Percentiles rank a stretch among this genome's conserved stretches.
phyloP scores from a whole-genome alignment of 2,329 filamentous ascomycete genomes.

The Lomentospora prolificans region DNA sequence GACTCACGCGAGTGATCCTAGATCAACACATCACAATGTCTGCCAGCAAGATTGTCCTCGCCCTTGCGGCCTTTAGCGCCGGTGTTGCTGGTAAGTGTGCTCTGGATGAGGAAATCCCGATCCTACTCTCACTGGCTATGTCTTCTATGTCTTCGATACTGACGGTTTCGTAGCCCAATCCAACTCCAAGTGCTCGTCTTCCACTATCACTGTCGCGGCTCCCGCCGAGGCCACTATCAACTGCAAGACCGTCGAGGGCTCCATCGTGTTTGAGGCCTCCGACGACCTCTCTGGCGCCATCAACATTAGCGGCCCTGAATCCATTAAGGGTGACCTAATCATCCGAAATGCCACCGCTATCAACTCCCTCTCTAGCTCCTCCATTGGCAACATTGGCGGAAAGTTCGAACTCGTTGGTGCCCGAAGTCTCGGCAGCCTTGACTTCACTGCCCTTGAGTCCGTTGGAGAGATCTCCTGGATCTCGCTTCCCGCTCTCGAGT shows the following conservation, averaged over 20 bases:
- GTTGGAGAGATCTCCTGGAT: slow-evolving; percentile 62
- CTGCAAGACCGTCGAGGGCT: slow-evolving; percentile 57
- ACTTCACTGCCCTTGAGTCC: slow-evolving; percentile 52
- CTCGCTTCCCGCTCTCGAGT: slow-evolving; percentile 54
- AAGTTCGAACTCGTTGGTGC: slow-evolving; percentile 61
- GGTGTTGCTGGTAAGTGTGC: slow-evolving; percentile 31
- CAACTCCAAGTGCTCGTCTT: slow-evolving; percentile 15
- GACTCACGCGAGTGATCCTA: no score
- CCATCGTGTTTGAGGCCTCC: slow-evolving; percentile 30
- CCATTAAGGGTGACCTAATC: slow-evolving; percentile 48
- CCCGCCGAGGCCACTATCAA: slow-evolving; percentile 50
- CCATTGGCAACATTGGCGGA: slow-evolving; percentile 56
- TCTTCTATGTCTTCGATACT: neutral
- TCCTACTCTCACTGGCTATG: no score
- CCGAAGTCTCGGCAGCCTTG: slow-evolving; percentile 58
- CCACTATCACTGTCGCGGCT: slow-evolving; percentile 46
- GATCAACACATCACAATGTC: slow-evolving; percentile 30
- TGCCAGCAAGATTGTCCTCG: slow-evolving; percentile 33
- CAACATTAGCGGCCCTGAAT: slow-evolving; percentile 47
- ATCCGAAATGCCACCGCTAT: slow-evolving; percentile 48
- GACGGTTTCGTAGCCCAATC: neutral
- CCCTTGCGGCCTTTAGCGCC: slow-evolving; percentile 31
- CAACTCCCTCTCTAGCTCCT: slow-evolving; percentile 49
- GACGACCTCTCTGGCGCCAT: slow-evolving; percentile 38
- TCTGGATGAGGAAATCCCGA: no score